Conservation (phyloP, 2,329 filamentous ascomycete species). For the Triangularia verruculosa region DNA sequence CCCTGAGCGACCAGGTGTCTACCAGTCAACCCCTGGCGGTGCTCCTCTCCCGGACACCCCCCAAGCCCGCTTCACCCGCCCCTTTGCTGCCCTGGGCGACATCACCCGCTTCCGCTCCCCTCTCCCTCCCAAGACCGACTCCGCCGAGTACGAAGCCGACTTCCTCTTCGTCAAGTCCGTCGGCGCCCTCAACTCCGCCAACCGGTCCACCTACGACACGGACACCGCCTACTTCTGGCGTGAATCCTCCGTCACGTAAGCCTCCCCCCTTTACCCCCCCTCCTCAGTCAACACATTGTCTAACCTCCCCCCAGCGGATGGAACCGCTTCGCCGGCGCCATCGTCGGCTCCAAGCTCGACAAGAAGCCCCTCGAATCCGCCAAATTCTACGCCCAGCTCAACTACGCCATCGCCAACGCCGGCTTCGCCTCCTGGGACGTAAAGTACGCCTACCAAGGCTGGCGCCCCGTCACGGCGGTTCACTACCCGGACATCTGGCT, state of each 20-base stretch:
- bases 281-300: neutral
- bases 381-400: constrained; percentile 28
- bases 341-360: constrained; percentile 17
- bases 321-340: constrained; percentile 24
- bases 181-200: constrained; percentile 21
- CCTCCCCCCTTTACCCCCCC: neutral
- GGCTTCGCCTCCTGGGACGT: constrained; percentile 23
- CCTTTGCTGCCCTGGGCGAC: constrained; percentile 22
- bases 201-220: constrained; percentile 19
- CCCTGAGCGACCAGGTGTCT: constrained; percentile 19
- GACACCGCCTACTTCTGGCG: constrained; percentile 27
- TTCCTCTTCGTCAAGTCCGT: constrained; percentile 20
- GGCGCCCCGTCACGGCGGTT: constrained; percentile 25
- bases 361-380: constrained; percentile 21
- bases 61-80: constrained; percentile 19
- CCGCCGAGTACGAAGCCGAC: constrained; percentile 17
- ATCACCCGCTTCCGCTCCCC: constrained; percentile 21
- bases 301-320: constrained; percentile 2
- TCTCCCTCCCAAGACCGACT: constrained; percentile 19
- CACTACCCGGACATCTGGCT: constrained; percentile 18
- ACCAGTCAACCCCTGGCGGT: constrained; percentile 21
- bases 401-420: constrained; percentile 27
- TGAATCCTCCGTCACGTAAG: constrained; percentile 23
- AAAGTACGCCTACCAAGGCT: constrained; percentile 22
- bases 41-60: constrained; percentile 21